Evolutionary conservation across 768 basidiomycete genomes (phyloP).

Genomic region (Ramaria rubella): DNA sequence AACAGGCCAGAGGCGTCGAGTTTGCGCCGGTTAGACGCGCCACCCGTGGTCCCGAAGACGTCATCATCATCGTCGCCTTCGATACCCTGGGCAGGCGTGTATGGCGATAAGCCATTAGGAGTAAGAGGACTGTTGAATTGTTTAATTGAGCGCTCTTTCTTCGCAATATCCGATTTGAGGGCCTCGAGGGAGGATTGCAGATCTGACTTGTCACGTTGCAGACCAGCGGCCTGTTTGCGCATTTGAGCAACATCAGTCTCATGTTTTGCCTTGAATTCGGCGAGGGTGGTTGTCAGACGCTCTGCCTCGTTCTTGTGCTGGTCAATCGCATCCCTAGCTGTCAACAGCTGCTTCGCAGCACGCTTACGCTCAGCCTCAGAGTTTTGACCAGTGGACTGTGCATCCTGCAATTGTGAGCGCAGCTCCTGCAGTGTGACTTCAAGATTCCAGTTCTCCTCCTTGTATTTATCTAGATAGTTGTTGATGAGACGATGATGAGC

Average conservation of each 20-base stretch:
- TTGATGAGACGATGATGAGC: neutral
- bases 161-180: constrained; percentile 64
- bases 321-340: constrained; percentile 69
- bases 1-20: constrained; percentile 44
- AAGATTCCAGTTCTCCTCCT: constrained; percentile 99
- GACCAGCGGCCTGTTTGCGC: constrained; percentile 77
- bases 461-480: constrained; percentile 69
- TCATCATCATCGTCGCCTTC: constrained; percentile 51
- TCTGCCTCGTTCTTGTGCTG: constrained; percentile 83
- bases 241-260: constrained; percentile 93
- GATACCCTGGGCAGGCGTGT: constrained; percentile 34
- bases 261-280: constrained; percentile 81
- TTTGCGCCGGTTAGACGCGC: constrained; percentile 49
- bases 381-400: constrained; percentile 57
- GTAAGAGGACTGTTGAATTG: constrained; percentile 70
- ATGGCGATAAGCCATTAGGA: constrained; percentile 36
- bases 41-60: constrained; percentile 55
- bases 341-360: constrained; percentile 64
- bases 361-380: constrained; percentile 81
- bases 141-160: constrained; percentile 54
- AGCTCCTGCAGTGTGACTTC: constrained; percentile 90
- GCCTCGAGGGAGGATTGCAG: constrained; percentile 75
- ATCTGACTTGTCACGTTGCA: constrained; percentile 90
- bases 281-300: constrained; percentile 52
- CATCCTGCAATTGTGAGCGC: constrained; percentile 58